Conservation (phyloP, 164 flowering plant species). For the Echeveria elegans region DNA sequence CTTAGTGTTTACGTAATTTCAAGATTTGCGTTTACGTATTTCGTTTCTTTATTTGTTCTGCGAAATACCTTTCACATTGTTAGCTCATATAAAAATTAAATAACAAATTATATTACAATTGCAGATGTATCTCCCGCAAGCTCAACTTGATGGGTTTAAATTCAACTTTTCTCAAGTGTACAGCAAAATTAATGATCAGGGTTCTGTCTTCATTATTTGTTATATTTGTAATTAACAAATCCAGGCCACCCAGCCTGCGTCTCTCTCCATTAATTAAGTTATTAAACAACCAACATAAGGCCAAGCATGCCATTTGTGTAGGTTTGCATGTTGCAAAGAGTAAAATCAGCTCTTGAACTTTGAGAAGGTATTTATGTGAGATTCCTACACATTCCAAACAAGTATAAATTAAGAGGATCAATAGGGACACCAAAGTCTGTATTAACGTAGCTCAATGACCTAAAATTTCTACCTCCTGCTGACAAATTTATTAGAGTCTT, state of each 20-base stretch:
- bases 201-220: neutral
- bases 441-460: neutral
- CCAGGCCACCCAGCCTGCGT: neutral
- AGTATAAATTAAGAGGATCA: neutral
- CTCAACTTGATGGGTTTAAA: too few species aligned
- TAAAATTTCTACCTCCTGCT: neutral
- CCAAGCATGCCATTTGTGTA: slow-evolving; percentile 4
- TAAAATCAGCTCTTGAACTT: slow-evolving; percentile 1
- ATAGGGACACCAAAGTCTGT: neutral
- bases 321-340: slow-evolving; percentile 3
- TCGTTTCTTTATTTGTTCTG: too few species aligned
- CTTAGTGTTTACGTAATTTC: too few species aligned
- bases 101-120: too few species aligned
- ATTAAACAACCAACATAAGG: neutral
- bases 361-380: slow-evolving; percentile 1
- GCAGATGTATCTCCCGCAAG: too few species aligned
- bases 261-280: neutral
- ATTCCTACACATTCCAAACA: slow-evolving; percentile 7
- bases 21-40: too few species aligned
- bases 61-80: too few species aligned
- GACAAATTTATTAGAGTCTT: slow-evolving; percentile 5
- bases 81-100: too few species aligned
- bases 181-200: too few species aligned
- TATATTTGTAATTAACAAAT: neutral
- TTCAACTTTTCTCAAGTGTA: too few species aligned